A percentile compares a stretch with the other conserved stretches of the same genome.
phyloP scores from a whole-genome alignment of 129 eudicot genomes.

The Artemisia argyi region DNA sequence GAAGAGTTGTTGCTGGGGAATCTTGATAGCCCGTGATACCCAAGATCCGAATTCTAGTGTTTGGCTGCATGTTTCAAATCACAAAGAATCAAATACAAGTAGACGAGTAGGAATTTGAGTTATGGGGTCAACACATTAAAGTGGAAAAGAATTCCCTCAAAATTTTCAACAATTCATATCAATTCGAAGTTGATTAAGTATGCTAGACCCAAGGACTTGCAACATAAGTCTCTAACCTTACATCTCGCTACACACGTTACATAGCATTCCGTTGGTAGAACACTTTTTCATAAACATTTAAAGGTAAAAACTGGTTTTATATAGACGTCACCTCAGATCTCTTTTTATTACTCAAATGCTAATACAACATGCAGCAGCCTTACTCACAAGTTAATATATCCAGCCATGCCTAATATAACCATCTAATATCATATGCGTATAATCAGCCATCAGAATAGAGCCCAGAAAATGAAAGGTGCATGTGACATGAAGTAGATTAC shows the following conservation, averaged over 20 bases:
- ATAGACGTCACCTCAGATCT: too few relatives aligned
- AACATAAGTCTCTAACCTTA: not conserved
- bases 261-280: not conserved
- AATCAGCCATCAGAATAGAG: not conserved
- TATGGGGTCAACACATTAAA: not conserved
- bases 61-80: slow-evolving; percentile 59
- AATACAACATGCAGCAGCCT: not conserved
- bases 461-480: not conserved
- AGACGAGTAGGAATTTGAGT: not conserved
- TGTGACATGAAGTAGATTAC: slow-evolving; percentile 27
- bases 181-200: not conserved
- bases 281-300: not conserved
- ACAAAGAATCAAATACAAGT: slow-evolving; percentile 23
- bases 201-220: not conserved
- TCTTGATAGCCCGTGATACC: slow-evolving; percentile 88
- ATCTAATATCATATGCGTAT: not conserved
- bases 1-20: slow-evolving; percentile 58
- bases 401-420: not conserved
- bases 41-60: slow-evolving; percentile 75
- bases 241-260: not conserved
- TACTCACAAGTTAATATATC: not conserved
- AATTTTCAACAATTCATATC: not conserved
- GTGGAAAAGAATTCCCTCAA: not conserved
- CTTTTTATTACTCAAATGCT: too few relatives aligned
- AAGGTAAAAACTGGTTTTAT: too few relatives aligned